These are phyloP conservation scores for Aspergillus aculeatinus DNA, from an alignment of 2,329 filamentous ascomycete genomes.

Conservation along the genomic window DNA sequence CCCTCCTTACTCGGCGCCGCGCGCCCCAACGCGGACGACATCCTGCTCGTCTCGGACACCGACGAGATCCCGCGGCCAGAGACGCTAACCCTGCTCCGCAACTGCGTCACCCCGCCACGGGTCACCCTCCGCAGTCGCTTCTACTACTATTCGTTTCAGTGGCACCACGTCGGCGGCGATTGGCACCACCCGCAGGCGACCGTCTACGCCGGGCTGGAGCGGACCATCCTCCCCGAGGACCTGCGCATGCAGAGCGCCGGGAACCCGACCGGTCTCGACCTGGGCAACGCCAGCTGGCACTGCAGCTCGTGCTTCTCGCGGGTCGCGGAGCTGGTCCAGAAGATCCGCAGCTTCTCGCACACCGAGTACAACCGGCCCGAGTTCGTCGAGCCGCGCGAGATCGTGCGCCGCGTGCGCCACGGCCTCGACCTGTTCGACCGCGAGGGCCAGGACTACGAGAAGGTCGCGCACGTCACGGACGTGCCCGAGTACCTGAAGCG, in stretches of 20 bases:
- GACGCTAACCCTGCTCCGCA: neutral
- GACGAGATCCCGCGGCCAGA: neutral
- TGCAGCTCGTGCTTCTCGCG: neutral
- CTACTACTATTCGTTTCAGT: slow-evolving; percentile 1
- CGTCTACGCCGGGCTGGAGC: neutral
- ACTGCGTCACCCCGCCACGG: neutral
- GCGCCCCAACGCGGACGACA: neutral
- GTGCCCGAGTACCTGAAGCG: neutral
- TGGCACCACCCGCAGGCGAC: slow-evolving; percentile 2
- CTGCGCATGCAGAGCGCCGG: neutral
- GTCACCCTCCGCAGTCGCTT: neutral
- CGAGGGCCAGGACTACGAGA: neutral
- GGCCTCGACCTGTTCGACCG: neutral
- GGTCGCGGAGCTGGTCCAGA: neutral
- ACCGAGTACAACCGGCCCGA: neutral
- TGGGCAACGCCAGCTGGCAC: neutral
- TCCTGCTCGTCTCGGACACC: neutral
- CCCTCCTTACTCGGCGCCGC: neutral
- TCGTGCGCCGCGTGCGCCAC: neutral
- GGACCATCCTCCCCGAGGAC: neutral
- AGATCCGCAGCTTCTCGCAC: neutral
- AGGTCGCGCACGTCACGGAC: neutral
- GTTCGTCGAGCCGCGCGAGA: neutral
- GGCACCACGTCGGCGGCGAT: neutral
- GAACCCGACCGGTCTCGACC: neutral